Evolutionary conservation across 208 protist species (phyloP), one percentile per base, ranked within the genome.

Genomic region (Acanthamoeba polyphaga): DNA sequence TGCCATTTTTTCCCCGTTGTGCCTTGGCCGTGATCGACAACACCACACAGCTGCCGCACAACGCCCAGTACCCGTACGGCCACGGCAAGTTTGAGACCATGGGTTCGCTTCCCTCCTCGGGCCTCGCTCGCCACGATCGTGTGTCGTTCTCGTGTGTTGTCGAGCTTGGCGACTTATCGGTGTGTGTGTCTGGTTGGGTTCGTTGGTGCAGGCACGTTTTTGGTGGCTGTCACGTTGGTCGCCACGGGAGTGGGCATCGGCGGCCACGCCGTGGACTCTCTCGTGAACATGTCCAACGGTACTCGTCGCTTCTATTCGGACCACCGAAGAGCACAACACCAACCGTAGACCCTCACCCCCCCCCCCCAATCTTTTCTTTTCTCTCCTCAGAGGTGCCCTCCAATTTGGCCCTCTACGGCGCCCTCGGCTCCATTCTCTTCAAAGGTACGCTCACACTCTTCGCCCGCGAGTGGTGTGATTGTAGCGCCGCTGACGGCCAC

Each of bases 61-160:
- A 55, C 8, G 15, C 34, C 9, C 15, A 43, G 6, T 82, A 68
- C 12, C 82, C 93, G 64, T 95, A 90, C 51, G 93, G 93, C 5
- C 51, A 53, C 29, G 93, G 93, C 78, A 95, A 95, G 82, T 90
- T 92, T 43, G 93, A 95, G 84, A 51, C 93, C 60, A 27, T 95
- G 8, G 93, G 93, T 38, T 13, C 46, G 43, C 27, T 17, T 17
- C 51, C 3, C 62, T n/a, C 13, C 74, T 24, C 72, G 22, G 29
- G n/a, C 72, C 19, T 43, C 72, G 8, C 43, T 43, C 43, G 8
- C 72, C 34, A 24, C 12, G 29, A 13, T 29, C 2, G 15, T 34
- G 9, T 72, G 13, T 34, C n/a, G 7, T 27, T 2, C 27, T 72
- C 22, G 29, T 72, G 22, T 72, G 66, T 3, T 8, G 60, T 55